Evolutionary conservation across 2,329 filamentous ascomycete species (phyloP), one percentile per base, ranked within the genome.

Genomic region (Cercospora sp.): DNA sequence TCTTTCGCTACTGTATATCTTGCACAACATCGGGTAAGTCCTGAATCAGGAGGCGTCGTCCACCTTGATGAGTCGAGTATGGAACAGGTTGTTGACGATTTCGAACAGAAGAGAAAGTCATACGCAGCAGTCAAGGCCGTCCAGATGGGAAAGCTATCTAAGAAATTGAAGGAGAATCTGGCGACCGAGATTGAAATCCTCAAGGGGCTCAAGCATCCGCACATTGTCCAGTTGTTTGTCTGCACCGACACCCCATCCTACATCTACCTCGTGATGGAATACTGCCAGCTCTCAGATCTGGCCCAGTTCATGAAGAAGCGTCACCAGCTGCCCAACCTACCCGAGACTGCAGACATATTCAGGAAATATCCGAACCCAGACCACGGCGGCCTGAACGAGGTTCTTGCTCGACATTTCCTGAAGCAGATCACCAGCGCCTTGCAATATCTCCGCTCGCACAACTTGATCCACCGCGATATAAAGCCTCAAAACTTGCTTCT

Each of bases 241-340:
- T 97, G 94, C 82, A 87, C 94, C 79, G 94, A 98, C 80, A 91
- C 92, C 0, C 84, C 88, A 3, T 90, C 90, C 23, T 92, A 97
- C 77, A 97, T 98, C 81, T 95, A 99, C 81, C 87, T 99, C 67
- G 90, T 98, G 71, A 99, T 98, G 94, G 95, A 99, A 82, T 98
- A 96, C 81, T 98, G 95, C 82, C 93, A 97, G 78, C 87, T 99
- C 48, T 94, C 95, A 23, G 95, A 99, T 78, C 82, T 99, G 67
- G 97, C 95, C 10, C 86, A 94, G 64, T 98, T 99, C 80, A 97
- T 99, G 82, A 97, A 95, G 85, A 96, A 95, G 82, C 88, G 94
- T 69, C 89, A 94, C 69, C 91, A 90, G 77, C 87, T 97, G 57
- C 86, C 85, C 55, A 90, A 90, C 61, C 91, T 97, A 78, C 89